A percentile compares a stretch with the other conserved stretches of the same genome.
phyloP scores from a whole-genome alignment of 345 rosid genomes.

The Pistacia vera region DNA sequence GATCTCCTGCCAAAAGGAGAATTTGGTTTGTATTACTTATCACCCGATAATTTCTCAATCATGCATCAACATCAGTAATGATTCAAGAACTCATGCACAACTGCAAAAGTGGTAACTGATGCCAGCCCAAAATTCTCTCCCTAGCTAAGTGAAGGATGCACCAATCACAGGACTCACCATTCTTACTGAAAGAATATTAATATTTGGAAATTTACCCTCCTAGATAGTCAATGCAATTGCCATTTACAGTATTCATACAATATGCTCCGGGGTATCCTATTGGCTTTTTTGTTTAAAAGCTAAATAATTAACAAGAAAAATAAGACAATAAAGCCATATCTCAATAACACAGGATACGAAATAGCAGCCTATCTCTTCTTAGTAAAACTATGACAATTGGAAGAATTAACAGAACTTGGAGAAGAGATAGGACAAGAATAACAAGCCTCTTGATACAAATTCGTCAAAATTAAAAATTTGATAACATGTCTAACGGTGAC shows the following conservation, averaged over 20 bases:
- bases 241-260: not conserved
- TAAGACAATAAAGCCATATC: not conserved
- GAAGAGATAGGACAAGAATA: not conserved
- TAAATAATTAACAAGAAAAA: not conserved
- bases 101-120: slow-evolving; percentile 4
- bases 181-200: not conserved
- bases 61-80: not conserved
- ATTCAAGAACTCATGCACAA: not conserved
- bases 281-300: not conserved
- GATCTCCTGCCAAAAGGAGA: not conserved
- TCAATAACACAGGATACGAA: not conserved
- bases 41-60: not conserved
- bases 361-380: slow-evolving; percentile 1
- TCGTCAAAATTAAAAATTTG: not conserved
- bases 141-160: not conserved
- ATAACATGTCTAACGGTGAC: not conserved
- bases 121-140: slow-evolving; percentile 10
- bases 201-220: not conserved
- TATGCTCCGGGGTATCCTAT: not conserved
- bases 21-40: not conserved
- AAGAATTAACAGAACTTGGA: not conserved
- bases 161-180: slow-evolving; percentile 1
- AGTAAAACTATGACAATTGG: not conserved
- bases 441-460: not conserved
- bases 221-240: slow-evolving; percentile 13